Evolutionary conservation across 2,329 filamentous ascomycete species (phyloP).

Genomic region (Colletotrichum godetiae): DNA sequence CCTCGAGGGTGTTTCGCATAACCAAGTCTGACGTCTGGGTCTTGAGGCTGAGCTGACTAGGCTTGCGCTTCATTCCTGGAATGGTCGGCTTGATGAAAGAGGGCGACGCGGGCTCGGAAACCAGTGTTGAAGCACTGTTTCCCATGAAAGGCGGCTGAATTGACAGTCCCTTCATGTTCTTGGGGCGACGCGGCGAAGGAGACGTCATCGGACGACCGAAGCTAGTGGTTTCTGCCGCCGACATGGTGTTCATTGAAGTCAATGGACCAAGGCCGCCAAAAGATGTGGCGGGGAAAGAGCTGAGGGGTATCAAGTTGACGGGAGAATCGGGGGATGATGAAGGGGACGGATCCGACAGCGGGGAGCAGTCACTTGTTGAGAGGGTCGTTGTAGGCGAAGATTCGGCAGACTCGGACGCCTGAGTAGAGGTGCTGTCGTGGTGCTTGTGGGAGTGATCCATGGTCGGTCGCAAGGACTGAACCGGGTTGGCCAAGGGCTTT

Average conservation of each 20-base stretch:
- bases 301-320: constrained; percentile 76
- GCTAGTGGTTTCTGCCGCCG: constrained; percentile 52
- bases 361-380: constrained; percentile 91
- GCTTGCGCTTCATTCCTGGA: constrained; percentile 77
- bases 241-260: constrained; percentile 58
- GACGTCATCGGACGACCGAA: constrained; percentile 72
- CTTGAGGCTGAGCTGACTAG: constrained; percentile 82
- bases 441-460: constrained; percentile 73
- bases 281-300: constrained; percentile 72
- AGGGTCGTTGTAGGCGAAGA: constrained; percentile 95
- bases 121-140: constrained; percentile 55
- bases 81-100: constrained; percentile 85
- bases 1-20: constrained; percentile 60
- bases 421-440: constrained; percentile 81
- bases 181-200: constrained; percentile 76
- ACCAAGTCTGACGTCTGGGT: constrained; percentile 72
- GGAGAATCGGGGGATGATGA: constrained; percentile 94
- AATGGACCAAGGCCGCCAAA: constrained; percentile 57
- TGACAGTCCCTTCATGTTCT: constrained; percentile 86
- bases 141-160: constrained; percentile 73
- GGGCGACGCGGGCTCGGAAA: constrained; percentile 77
- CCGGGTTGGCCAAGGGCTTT: constrained; percentile 49
- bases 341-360: constrained; percentile 89
- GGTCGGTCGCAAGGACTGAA: constrained; percentile 50
- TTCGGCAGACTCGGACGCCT: constrained; percentile 85